Conservation (phyloP, 1,139 yeast genomes). For the Trichomonascaceae sp. region DNA sequence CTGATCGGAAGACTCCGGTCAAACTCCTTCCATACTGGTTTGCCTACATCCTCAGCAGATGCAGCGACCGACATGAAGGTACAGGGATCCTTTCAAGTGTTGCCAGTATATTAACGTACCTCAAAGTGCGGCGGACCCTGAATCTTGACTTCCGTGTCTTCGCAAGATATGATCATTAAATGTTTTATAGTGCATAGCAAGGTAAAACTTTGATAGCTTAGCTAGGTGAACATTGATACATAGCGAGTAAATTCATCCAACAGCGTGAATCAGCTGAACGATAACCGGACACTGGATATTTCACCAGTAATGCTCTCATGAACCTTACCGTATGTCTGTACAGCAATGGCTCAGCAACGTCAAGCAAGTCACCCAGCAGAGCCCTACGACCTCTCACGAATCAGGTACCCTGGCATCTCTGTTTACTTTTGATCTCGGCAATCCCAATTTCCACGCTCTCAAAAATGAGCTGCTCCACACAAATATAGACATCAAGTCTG, state of each 20-base stretch:
- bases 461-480: constrained; percentile 4
- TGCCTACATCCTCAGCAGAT: too few relatives aligned
- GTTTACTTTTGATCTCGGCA: neutral
- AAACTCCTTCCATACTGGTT: too few relatives aligned
- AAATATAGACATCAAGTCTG: constrained; percentile 13
- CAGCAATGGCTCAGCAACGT: neutral
- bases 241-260: neutral
- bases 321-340: neutral
- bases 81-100: too few relatives aligned
- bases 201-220: neutral
- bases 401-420: neutral
- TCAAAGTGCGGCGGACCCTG: too few relatives aligned
- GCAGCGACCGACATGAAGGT: too few relatives aligned
- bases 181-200: neutral
- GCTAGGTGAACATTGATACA: neutral
- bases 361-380: neutral
- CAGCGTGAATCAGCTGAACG: neutral
- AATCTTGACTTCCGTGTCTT: too few relatives aligned
- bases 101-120: too few relatives aligned
- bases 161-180: too few relatives aligned
- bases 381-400: neutral
- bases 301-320: neutral
- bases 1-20: too few relatives aligned
- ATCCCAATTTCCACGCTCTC: neutral
- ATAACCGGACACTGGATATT: too few relatives aligned